phyloP scores from a whole-genome alignment of 2,329 filamentous ascomycete species.

The Aureobasidium lini region DNA sequence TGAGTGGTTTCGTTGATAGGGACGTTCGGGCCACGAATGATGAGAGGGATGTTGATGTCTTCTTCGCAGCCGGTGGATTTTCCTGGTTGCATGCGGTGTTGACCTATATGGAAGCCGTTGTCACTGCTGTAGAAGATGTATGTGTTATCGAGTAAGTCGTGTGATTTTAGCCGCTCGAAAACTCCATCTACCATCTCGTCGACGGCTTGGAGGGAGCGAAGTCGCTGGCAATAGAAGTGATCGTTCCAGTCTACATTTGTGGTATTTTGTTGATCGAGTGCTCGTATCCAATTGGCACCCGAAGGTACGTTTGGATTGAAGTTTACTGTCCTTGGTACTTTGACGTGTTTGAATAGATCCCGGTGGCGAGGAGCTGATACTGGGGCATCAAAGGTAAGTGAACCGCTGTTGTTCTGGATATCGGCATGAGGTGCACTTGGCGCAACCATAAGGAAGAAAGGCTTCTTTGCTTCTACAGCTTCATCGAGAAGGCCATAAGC shows the following conservation, averaged over 20 bases:
- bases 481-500: conserved; percentile 55
- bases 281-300: conserved; percentile 40
- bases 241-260: conserved; percentile 46
- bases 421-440: conserved; percentile 62
- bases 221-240: conserved; percentile 43
- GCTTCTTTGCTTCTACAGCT: conserved; percentile 45
- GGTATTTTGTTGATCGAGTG: conserved; percentile 38
- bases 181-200: conserved; percentile 48
- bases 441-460: conserved; percentile 61
- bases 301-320: conserved; percentile 56
- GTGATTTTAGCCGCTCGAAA: conserved; percentile 34
- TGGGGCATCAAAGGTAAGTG: conserved; percentile 38
- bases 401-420: conserved; percentile 33
- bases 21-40: conserved; percentile 32
- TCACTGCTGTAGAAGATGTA: conserved; percentile 35
- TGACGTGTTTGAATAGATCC: conserved; percentile 52
- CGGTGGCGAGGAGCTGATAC: conserved; percentile 54
- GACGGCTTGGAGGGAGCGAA: conserved; percentile 46
- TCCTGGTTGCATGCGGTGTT: conserved; percentile 34
- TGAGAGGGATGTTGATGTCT: conserved; percentile 34
- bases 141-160: conserved; percentile 41
- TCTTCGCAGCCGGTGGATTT: conserved; percentile 34
- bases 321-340: conserved; percentile 53
- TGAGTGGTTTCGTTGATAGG: conserved; percentile 23
- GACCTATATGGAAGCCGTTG: conserved; percentile 35